Evolutionary conservation across 2,329 filamentous ascomycete genomes (phyloP), one percentile per base, ranked within the genome.

Genomic region (Phaeosphaeriaceae sp.): DNA sequence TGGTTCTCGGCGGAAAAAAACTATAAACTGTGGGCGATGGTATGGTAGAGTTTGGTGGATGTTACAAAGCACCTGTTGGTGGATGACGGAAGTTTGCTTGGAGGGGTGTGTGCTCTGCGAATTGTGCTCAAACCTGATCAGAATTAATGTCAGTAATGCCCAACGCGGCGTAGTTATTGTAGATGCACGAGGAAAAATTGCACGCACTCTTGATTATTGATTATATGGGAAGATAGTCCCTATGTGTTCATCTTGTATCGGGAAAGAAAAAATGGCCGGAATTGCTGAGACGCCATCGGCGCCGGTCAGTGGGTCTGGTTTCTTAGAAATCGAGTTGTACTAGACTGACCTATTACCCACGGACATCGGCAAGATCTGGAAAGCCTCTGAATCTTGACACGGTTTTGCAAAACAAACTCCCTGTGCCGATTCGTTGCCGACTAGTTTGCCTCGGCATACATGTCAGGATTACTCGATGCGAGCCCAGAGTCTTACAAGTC

Each of bases 281-380:
- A 21, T 50, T 36, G 40, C 47, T 34, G 37, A 48, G 50, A 63
- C 58, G 60, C 58, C 56, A 62, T 61, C 59, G 54, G 54, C 57
- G 50, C 52, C 32, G 40, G 41, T 35, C 42, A 36, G 42, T 49
- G 15, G 34, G 39, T 46, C 53, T 23, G 48, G 48, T 50, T 42
- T 60, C 60, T 63, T 62, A 55, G 52, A 58, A 58, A 64, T 64
- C 58, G 37, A 52, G 48, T 35, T 46, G 53, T 56, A 54, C 58
- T 61, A 61, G 58, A 55, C 56, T 53, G 47, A 38, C 41, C 45
- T 37, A 48, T 42, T 37, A 48, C 51, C 46, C 40, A 42, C 49
- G 35, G 36, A 23, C 45, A 36, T 32, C 43, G 29, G 26, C 44
- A 48, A 17, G 35, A 34, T 37, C 32, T 33, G 8, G 33, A 16